phyloP scores from a whole-genome alignment of 441 rosid species.

The Syzygium malaccense region DNA sequence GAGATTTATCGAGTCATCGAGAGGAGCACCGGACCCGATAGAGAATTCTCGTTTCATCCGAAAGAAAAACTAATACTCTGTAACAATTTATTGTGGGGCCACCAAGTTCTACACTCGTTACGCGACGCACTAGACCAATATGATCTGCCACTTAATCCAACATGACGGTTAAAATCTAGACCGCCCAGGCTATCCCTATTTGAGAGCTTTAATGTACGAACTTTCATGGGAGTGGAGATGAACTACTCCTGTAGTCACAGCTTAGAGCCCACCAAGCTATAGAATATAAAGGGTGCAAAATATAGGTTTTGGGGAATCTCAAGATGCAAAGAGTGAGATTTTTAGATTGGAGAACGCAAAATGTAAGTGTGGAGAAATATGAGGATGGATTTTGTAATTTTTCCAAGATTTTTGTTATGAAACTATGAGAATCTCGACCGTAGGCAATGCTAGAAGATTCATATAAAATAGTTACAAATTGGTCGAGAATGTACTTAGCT shows the following conservation, averaged over 20 bases:
- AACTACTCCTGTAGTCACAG: neutral
- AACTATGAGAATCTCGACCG: neutral
- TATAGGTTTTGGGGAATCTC: neutral
- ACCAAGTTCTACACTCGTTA: neutral
- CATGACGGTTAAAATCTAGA: neutral
- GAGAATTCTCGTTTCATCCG: accelerated
- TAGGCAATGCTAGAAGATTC: neutral
- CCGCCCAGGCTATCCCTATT: neutral
- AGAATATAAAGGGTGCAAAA: neutral
- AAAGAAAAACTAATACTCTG: neutral
- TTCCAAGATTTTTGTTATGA: neutral
- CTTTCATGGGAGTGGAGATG: neutral
- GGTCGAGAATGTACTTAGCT: neutral
- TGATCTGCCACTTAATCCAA: neutral
- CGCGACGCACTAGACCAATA: neutral
- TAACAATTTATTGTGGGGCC: neutral
- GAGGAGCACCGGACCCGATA: accelerated
- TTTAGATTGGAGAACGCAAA: neutral
- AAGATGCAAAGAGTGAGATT: neutral
- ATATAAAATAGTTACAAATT: neutral
- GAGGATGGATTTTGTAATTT: neutral
- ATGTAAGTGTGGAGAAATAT: neutral
- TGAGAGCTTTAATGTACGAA: neutral
- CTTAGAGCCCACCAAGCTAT: neutral
- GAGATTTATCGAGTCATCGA: neutral